phyloP scores from a whole-genome alignment of 345 rosid species.

The Eucalyptus guilfoylei region DNA sequence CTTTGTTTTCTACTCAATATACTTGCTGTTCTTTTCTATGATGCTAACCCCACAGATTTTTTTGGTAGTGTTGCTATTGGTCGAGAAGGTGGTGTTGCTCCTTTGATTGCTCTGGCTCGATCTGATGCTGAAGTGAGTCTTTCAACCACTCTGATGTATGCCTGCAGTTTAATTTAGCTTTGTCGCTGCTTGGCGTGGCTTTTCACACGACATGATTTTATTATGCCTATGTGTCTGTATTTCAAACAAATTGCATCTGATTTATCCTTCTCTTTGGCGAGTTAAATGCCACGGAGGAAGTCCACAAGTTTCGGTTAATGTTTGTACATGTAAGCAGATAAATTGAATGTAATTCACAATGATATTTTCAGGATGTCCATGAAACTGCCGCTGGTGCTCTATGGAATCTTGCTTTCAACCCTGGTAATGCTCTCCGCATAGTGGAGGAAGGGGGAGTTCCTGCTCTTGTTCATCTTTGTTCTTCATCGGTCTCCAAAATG shows the following conservation, averaged over 20 bases:
- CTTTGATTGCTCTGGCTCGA: conserved; percentile 29
- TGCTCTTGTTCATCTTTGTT: conserved; percentile 64
- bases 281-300: not conserved
- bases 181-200: not conserved
- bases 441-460: conserved; percentile 85
- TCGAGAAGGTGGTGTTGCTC: conserved; percentile 36
- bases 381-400: conserved; percentile 91
- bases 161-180: not conserved
- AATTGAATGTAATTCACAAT: not conserved
- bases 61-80: conserved; percentile 30
- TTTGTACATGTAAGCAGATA: not conserved
- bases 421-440: conserved; percentile 63
- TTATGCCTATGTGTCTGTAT: not conserved
- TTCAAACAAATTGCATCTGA: not conserved
- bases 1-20: not conserved
- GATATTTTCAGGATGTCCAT: conserved; percentile 62
- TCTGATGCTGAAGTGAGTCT: conserved; percentile 28
- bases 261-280: not conserved
- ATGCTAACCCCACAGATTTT: not conserved
- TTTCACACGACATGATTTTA: not conserved
- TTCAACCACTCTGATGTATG: not conserved
- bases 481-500: conserved; percentile 65
- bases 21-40: not conserved
- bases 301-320: not conserved
- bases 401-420: conserved; percentile 82